Conservation (phyloP, 176 grass and related monocot genomes). For the Ensete glaucum region DNA sequence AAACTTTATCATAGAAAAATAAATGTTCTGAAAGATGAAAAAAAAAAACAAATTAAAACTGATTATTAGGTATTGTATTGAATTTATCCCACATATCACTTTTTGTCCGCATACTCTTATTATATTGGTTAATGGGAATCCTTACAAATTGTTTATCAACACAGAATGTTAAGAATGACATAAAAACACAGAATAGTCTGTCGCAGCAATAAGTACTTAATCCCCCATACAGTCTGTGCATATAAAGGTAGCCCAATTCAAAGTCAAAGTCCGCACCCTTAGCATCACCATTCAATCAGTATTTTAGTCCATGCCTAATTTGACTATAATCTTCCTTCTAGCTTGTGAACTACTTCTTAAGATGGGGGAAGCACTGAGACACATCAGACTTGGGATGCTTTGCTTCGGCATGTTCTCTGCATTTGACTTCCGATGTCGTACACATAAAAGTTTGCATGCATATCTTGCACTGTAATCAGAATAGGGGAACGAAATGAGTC, state of each 20-base stretch:
- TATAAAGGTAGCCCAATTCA: not conserved
- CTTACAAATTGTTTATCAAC: too few species aligned
- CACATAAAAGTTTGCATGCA: constrained; percentile 99
- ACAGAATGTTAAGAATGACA: too few species aligned
- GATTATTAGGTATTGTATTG: too few species aligned
- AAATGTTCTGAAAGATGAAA: too few species aligned
- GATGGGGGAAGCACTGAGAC: constrained; percentile 79
- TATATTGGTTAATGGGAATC: too few species aligned
- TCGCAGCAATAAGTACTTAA: too few species aligned
- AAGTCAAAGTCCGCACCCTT: not conserved
- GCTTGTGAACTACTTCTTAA: constrained; percentile 46
- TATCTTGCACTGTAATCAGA: constrained; percentile 79
- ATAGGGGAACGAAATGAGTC: not conserved
- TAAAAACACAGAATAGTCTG: too few species aligned
- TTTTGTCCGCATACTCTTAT: too few species aligned
- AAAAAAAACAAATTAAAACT: too few species aligned
- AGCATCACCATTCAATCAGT: not conserved
- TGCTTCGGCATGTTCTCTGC: constrained; percentile 92
- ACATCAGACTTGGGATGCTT: constrained; percentile 87
- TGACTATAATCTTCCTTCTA: constrained; percentile 18
- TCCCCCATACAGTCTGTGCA: not conserved
- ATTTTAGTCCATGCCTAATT: not conserved
- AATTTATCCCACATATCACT: too few species aligned
- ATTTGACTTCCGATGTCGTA: constrained; percentile 95
- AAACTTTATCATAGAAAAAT: too few species aligned